Percentiles rank a stretch among this genome's conserved stretches.
Conservation (phyloP, 2,329 filamentous ascomycete species). For the Cladorrhinum sp. region DNA sequence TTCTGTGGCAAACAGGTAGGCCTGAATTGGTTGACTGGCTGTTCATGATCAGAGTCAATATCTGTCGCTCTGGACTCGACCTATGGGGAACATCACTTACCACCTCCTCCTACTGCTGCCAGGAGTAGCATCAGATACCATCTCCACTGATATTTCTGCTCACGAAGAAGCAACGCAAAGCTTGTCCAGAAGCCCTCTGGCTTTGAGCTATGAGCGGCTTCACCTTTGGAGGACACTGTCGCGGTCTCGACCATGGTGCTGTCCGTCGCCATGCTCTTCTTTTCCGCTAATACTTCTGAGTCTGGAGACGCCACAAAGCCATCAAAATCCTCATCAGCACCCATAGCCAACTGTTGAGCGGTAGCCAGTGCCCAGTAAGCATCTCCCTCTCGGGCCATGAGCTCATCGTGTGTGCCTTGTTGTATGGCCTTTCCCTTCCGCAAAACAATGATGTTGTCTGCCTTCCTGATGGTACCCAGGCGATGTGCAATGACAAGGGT, state of each 20-base stretch:
- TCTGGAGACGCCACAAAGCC: neutral
- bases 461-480: slow-evolving; percentile 69
- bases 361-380: slow-evolving; percentile 65
- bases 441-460: slow-evolving; percentile 74
- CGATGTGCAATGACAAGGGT: slow-evolving; percentile 63
- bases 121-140: slow-evolving; percentile 48
- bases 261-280: slow-evolving; percentile 38
- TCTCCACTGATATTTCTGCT: slow-evolving; percentile 49
- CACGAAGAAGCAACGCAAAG: slow-evolving; percentile 53
- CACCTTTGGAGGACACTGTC: slow-evolving; percentile 28
- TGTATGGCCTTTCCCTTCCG: slow-evolving; percentile 67
- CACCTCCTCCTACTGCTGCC: slow-evolving; percentile 35
- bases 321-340: slow-evolving; percentile 36
- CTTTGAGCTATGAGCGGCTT: slow-evolving; percentile 28
- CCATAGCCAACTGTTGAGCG: slow-evolving; percentile 55
- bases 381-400: slow-evolving; percentile 58
- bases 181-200: slow-evolving; percentile 42
- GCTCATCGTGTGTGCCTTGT: slow-evolving; percentile 68
- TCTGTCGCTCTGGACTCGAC: slow-evolving; percentile 8
- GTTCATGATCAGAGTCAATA: slow-evolving; percentile 9
- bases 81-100: no score
- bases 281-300: slow-evolving; percentile 31
- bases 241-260: slow-evolving; percentile 38
- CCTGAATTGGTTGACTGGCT: slow-evolving; percentile 41
- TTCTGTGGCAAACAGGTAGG: slow-evolving; percentile 54